phyloP scores from a whole-genome alignment of 177 flowering plant genomes.

The Telopea speciosissima region DNA sequence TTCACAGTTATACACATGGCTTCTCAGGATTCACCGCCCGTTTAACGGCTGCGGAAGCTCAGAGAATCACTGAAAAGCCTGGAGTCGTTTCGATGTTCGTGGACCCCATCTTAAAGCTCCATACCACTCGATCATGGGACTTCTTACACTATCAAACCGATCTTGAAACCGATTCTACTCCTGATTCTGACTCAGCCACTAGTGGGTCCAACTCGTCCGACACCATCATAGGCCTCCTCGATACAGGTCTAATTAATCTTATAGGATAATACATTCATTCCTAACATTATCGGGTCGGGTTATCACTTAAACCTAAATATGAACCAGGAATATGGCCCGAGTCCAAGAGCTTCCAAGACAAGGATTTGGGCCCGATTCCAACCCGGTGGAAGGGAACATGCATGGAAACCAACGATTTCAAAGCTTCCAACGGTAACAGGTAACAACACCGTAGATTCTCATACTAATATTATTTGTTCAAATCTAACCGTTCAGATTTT shows the following conservation, averaged over 20 bases:
- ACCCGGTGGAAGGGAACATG: constrained; percentile 68
- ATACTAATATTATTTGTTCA: background rate
- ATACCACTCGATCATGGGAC: constrained; percentile 92
- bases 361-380: constrained; percentile 56
- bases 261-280: too few relatives aligned
- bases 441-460: constrained; percentile 2
- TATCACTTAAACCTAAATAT: background rate
- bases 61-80: constrained; percentile 27
- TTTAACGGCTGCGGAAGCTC: constrained; percentile 50
- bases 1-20: constrained; percentile 49
- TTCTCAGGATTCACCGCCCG: constrained; percentile 71
- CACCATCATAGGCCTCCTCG: constrained; percentile 63
- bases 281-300: too few relatives aligned
- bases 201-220: constrained; percentile 29
- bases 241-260: constrained; percentile 52
- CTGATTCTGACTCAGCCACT: constrained; percentile 7
- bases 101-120: constrained; percentile 55
- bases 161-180: constrained; percentile 20
- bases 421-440: constrained; percentile 60
- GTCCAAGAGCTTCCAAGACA: constrained; percentile 58
- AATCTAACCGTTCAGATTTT: background rate
- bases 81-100: constrained; percentile 74
- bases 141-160: constrained; percentile 48
- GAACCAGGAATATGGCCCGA: constrained; percentile 76
- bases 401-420: constrained; percentile 38